Evolutionary conservation across 495 filamentous ascomycete genomes (phyloP).

Genomic region (Neurospora tetrasperma): DNA sequence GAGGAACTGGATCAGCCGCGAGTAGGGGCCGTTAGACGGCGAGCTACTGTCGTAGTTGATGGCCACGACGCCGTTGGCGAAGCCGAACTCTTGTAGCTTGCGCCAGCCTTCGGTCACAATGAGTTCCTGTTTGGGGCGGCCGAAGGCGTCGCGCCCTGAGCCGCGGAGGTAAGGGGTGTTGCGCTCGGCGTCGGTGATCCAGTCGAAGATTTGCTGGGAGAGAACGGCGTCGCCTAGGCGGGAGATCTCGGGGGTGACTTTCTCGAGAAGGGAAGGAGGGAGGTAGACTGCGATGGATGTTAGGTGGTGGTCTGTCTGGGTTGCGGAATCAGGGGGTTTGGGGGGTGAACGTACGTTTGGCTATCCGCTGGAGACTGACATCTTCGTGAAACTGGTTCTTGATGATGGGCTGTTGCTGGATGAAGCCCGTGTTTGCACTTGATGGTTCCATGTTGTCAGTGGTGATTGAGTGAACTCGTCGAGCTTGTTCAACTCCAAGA

Average conservation of each 20-base stretch:
- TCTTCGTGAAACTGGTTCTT: slow-evolving; percentile 42
- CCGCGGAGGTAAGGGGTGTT: slow-evolving; percentile 46
- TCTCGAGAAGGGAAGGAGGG: slow-evolving; percentile 23
- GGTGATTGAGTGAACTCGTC: neutral
- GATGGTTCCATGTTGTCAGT: slow-evolving; percentile 27
- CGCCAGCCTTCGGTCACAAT: slow-evolving; percentile 49
- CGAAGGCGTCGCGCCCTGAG: slow-evolving; percentile 39
- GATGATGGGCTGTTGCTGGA: slow-evolving; percentile 34
- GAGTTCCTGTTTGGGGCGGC: slow-evolving; percentile 35
- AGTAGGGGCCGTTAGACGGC: slow-evolving; percentile 25
- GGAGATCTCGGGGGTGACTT: slow-evolving; percentile 29
- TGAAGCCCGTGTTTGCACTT: slow-evolving; percentile 39
- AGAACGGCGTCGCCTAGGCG: slow-evolving; percentile 39
- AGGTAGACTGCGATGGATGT: slow-evolving; percentile 32
- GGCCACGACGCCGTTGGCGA: slow-evolving; percentile 41
- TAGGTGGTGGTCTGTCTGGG: neutral
- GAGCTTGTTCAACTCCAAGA: neutral
- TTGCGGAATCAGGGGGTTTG: neutral
- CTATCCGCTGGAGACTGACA: slow-evolving; percentile 30
- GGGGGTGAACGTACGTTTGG: slow-evolving; percentile 23
- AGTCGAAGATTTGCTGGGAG: slow-evolving; percentile 34
- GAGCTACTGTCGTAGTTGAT: slow-evolving; percentile 39
- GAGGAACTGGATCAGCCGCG: slow-evolving; percentile 43
- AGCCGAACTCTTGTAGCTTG: slow-evolving; percentile 42
- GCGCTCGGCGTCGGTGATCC: slow-evolving; percentile 47